Base-by-base conservation (phyloP, 1,284 basidiomycete species). In the Nidula niveotomentosa region DNA sequence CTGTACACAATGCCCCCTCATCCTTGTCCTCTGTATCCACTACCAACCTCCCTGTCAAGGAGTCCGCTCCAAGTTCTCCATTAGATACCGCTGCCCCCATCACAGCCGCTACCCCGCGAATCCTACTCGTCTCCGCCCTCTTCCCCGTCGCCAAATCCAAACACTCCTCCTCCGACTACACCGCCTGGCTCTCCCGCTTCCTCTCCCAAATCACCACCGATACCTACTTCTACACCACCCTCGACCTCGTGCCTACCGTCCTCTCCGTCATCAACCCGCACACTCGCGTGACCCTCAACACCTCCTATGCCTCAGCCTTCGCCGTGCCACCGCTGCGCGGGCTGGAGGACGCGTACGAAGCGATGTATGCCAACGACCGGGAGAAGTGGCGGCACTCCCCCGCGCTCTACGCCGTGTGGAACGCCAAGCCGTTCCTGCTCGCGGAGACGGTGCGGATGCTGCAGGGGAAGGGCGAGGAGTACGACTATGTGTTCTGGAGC, bases 391-490 rank as follows among this genome's bases (percentile, higher is more conserved):
- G 65, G 10, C 81, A 83, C 56, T 72, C 69, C 0, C 72, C 80
- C 1, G 78, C 78, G 36, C 62, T 83, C 6, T 83, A 83, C 58
- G 79, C 79, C 2, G 68, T 80, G 1, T 81, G 80, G 79, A 78
- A 78, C 52, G 75, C 73, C 0, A 83, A 83, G 60, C 74, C 81
- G 10, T 83, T 72, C 62, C 72, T 81, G 48, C 67, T 83, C 17
- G 68, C 73, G 36, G 67, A 76, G 45, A 80, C 72, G 1, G 53
- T 80, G 8, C 59, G 64, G 17, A 67, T 68, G 36, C 56, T 61
- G 35, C 36, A 50, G 15, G 44, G 30, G 23, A 37, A 51, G 36
- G 69, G 65, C 1, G 60, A 67, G 51, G 55, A 60, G 10, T 81
- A 78, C 53, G 74, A 78, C 18, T 81, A 78, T 60, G 77, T 72